Base-by-base conservation (phyloP, 371 early-diverging fungal species). In the Mortierella sp. region DNA sequence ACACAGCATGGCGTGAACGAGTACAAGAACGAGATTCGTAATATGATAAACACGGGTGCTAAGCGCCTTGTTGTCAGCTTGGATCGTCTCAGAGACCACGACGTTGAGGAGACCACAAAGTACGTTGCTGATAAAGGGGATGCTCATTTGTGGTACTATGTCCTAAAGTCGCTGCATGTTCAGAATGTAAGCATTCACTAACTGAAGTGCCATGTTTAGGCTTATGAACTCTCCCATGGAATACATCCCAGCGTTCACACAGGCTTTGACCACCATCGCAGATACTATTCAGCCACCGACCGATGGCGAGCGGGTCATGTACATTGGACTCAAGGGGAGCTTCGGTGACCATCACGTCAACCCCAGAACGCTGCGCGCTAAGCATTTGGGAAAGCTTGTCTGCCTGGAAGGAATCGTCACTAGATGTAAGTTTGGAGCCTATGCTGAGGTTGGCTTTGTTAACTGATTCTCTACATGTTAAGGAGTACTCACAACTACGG, bases 401-500 rank as follows among this genome's bases (percentile, higher is more conserved):
- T 97, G 95, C 69, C 78, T 99, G 34, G 99, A 99, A 82, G 99
- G 99, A 50, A 99, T 99, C 68, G 98, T 99, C 27, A 99, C 99
- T 4, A 90, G 94, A 62, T 97, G 98, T 87, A 84, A 64, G 83
- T 79, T 9, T n/a, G 31, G 8, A 6, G 21, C 37, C 42, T 51
- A 19, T 53, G 39, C 12, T 41, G 15, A 7, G 9, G n/a, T 15
- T 26, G 8, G 27, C n/a, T 12, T 8, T 9, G 26, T 27, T n/a
- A 27, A 4, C 19, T n/a, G 37, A 9, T 23, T 0, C 6, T 23
- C 19, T 50, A 19, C 50, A 30, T 31, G 15, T 15, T 17, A 49
- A 26, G 28, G 14, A 14, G 14, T 7, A 4, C 44, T 19, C 11
- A 44, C 44, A 44, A 43, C 4, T 6, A 44, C 44, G n/a, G 6